A percentile compares a stretch with the other conserved stretches of the same genome.
Evolutionary conservation across 495 filamentous ascomycete species (phyloP).

Genomic region (Stereocaulon alpinum): DNA sequence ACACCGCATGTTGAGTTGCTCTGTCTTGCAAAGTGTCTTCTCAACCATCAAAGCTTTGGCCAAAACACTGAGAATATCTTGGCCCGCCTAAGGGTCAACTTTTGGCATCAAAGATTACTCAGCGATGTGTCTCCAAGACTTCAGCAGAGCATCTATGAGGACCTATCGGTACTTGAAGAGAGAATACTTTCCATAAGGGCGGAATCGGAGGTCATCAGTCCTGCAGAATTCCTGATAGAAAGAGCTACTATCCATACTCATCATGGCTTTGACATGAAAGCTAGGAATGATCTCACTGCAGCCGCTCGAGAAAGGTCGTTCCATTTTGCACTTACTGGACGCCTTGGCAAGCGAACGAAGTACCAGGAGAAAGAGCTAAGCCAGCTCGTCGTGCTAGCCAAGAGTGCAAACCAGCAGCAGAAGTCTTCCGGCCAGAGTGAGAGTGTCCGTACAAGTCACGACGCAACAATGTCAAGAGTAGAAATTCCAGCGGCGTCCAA

Average conservation of each 20-base stretch:
- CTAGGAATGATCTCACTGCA: slow-evolving; percentile 54
- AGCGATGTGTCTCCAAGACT: slow-evolving; percentile 61
- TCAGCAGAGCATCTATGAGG: slow-evolving; percentile 47
- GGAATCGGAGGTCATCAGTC: slow-evolving; percentile 29
- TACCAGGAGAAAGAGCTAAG: slow-evolving; percentile 84
- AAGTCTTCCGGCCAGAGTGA: neutral
- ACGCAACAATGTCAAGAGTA: neutral
- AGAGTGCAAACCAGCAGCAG: slow-evolving; percentile 42
- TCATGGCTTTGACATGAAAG: slow-evolving; percentile 70
- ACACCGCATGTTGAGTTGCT: slow-evolving; percentile 77
- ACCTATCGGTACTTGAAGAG: slow-evolving; percentile 34
- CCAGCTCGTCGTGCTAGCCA: slow-evolving; percentile 85
- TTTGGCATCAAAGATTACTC: slow-evolving; percentile 81
- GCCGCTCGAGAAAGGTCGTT: slow-evolving; percentile 58
- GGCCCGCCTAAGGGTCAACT: slow-evolving; percentile 57
- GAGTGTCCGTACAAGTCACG: neutral
- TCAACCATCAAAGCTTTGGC: slow-evolving; percentile 39
- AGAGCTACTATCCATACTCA: slow-evolving; percentile 74
- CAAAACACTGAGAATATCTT: neutral
- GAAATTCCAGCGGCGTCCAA: neutral
- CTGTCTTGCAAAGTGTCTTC: slow-evolving; percentile 58
- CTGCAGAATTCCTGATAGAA: slow-evolving; percentile 62
- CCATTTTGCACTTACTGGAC: slow-evolving; percentile 74
- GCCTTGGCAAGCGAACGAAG: slow-evolving; percentile 81
- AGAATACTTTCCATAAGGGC: slow-evolving; percentile 30